phyloP scores from a whole-genome alignment of 768 basidiomycete species.

The Pulveroboletus sp. region DNA sequence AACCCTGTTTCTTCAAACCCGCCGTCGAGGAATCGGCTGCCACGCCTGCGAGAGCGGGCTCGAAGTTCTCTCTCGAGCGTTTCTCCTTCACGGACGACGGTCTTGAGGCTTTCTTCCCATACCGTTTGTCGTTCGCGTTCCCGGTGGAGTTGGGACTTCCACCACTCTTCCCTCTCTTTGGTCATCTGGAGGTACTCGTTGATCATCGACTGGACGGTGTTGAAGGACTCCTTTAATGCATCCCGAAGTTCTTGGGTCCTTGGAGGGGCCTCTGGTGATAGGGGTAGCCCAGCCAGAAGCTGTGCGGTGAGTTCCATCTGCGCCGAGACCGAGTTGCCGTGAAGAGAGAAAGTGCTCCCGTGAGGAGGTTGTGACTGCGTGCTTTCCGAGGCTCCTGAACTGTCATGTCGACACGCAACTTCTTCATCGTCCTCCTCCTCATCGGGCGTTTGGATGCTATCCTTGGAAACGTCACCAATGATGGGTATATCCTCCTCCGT shows the following conservation, averaged over 20 bases:
- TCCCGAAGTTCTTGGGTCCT: slow-evolving; percentile 36
- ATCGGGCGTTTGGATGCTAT: slow-evolving; percentile 25
- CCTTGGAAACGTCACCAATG: slow-evolving; percentile 10
- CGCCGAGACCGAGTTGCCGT: slow-evolving; percentile 63
- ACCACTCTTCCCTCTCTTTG: slow-evolving; percentile 79
- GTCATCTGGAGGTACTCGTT: slow-evolving; percentile 66
- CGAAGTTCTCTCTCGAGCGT: slow-evolving; percentile 76
- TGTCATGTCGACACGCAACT: slow-evolving; percentile 38
- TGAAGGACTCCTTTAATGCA: slow-evolving; percentile 59
- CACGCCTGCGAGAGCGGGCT: slow-evolving; percentile 51
- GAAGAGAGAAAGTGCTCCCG: slow-evolving; percentile 54
- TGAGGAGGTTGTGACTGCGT: slow-evolving; percentile 50
- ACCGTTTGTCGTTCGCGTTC: slow-evolving; percentile 61
- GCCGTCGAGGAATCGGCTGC: slow-evolving; percentile 52
- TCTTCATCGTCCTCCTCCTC: slow-evolving; percentile 30
- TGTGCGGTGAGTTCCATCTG: slow-evolving; percentile 77
- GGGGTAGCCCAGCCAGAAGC: slow-evolving; percentile 49
- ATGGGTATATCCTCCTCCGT: slow-evolving; percentile 14
- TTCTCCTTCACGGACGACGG: slow-evolving; percentile 84
- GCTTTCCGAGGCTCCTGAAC: slow-evolving; percentile 44
- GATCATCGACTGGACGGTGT: slow-evolving; percentile 54
- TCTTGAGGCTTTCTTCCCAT: slow-evolving; percentile 89
- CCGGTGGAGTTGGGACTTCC: slow-evolving; percentile 56
- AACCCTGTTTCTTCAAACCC: slow-evolving; percentile 22
- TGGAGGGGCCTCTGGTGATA: slow-evolving; percentile 28